phyloP scores from a whole-genome alignment of 345 rosid species.

The Ailanthus altissimus region DNA sequence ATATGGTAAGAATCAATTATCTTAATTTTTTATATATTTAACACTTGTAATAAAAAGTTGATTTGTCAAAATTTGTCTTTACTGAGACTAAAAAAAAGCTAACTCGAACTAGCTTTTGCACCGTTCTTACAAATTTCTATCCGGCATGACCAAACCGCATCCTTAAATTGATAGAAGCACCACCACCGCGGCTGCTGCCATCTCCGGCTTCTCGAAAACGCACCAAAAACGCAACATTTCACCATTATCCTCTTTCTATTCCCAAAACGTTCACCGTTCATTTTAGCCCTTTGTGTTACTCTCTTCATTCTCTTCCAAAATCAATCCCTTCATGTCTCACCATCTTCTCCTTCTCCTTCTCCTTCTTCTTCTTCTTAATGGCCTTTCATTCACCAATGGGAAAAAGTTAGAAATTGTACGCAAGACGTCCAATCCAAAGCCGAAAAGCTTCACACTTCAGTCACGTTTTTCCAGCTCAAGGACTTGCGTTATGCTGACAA shows the following conservation, averaged over 20 bases:
- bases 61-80: background rate
- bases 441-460: conserved; percentile 50
- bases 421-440: conserved; percentile 24
- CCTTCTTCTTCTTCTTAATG: conserved; percentile 26
- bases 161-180: background rate
- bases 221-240: conserved; percentile 4
- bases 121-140: background rate
- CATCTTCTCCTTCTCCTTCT: conserved; percentile 16
- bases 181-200: background rate
- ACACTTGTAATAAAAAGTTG: background rate
- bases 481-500: conserved; percentile 51
- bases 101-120: background rate
- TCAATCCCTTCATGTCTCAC: conserved; percentile 29
- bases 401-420: conserved; percentile 21
- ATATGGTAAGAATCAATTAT: too few species aligned
- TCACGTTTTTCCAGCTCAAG: conserved; percentile 68
- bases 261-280: conserved; percentile 32
- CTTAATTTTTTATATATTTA: too few species aligned
- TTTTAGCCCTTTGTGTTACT: conserved; percentile 25
- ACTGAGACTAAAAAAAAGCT: background rate
- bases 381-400: conserved; percentile 23
- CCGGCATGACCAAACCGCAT: conserved; percentile 13
- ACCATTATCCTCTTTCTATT: conserved; percentile 16
- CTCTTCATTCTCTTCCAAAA: conserved; percentile 42
- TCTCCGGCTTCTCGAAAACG: background rate